Evolutionary conservation across 345 rosid genomes (phyloP).

Genomic region (Noccaea caerulescens): DNA sequence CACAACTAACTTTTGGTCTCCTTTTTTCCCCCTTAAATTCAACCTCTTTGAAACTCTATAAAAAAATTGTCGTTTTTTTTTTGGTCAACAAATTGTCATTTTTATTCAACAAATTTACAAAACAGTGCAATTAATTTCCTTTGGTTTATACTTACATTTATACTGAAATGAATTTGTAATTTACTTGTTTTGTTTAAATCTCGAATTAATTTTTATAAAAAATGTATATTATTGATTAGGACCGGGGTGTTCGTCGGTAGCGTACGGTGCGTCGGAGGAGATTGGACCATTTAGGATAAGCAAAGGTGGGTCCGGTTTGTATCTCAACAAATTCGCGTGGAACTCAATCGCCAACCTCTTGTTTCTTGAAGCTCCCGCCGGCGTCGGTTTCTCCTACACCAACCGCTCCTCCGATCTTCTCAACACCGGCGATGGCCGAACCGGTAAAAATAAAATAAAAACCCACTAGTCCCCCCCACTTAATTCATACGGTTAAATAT

Average conservation of each 20-base stretch:
- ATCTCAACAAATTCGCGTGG: slow-evolving; percentile 92
- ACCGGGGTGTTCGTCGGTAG: slow-evolving; percentile 99
- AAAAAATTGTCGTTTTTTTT: neutral
- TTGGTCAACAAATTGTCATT: neutral
- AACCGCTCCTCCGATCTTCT: slow-evolving; percentile 81
- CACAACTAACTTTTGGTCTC: slow-evolving; percentile 42
- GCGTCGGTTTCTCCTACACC: slow-evolving; percentile 96
- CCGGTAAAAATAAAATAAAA: slow-evolving; percentile 51
- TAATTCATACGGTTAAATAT: neutral
- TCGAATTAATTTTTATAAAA: neutral
- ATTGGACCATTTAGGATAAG: slow-evolving; percentile 92
- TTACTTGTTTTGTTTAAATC: neutral
- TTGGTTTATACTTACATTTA: neutral
- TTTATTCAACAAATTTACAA: neutral
- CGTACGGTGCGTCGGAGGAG: slow-evolving; percentile 99
- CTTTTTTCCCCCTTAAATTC: slow-evolving; percentile 11
- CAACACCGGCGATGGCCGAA: slow-evolving; percentile 80
- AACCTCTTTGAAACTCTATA: slow-evolving; percentile 12
- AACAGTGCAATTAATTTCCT: neutral
- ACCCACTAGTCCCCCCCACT: neutral
- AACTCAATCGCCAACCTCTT: slow-evolving; percentile 82
- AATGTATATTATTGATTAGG: slow-evolving; percentile 46
- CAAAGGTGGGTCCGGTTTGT: slow-evolving; percentile 77
- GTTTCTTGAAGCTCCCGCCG: slow-evolving; percentile 96
- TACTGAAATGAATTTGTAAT: neutral